Evolutionary conservation across 805 yeast genomes (phyloP).

Genomic region (Pichia membranifaciens): DNA sequence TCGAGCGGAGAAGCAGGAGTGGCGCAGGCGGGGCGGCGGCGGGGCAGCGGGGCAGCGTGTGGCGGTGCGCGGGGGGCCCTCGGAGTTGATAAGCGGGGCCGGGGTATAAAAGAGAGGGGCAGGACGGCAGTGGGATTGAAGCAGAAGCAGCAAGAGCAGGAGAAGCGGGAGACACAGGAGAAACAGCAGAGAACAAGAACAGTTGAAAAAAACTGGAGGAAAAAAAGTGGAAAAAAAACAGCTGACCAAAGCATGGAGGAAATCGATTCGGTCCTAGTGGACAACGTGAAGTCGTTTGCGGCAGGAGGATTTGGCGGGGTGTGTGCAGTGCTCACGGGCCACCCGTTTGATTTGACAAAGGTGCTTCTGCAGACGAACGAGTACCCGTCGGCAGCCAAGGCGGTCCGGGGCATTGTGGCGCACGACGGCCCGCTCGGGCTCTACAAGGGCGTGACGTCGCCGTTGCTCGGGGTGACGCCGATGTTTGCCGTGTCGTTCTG

Average conservation of each 20-base stretch:
- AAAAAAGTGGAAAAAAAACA: background rate
- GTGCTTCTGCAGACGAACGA: constrained; percentile 85
- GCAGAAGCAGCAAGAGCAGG: too few relatives aligned
- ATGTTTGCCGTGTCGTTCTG: constrained; percentile 98
- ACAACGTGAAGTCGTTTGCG: constrained; percentile 78
- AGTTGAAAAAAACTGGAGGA: background rate
- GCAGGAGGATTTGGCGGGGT: constrained; percentile 97
- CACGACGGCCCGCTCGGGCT: constrained; percentile 74
- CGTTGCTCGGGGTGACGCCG: constrained; percentile 94
- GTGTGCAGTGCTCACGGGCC: constrained; percentile 93
- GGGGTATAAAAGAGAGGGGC: too few relatives aligned
- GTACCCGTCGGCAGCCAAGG: constrained; percentile 55
- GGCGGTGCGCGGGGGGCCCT: too few relatives aligned
- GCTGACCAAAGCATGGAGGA: constrained; percentile 22
- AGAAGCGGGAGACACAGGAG: background rate
- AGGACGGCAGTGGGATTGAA: too few relatives aligned
- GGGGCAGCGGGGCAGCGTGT: too few relatives aligned
- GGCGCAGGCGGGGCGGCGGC: background rate
- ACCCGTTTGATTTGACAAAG: constrained; percentile 90
- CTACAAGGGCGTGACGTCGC: constrained; percentile 92
- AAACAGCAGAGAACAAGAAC: background rate
- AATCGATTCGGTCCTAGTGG: constrained; percentile 43
- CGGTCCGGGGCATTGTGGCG: constrained; percentile 64
- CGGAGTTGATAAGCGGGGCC: too few relatives aligned
- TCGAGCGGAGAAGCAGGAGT: too few relatives aligned